Evolutionary conservation across 1,139 yeast genomes (phyloP).

Genomic region (Hyphopichia wangnamkhiaoensis): DNA sequence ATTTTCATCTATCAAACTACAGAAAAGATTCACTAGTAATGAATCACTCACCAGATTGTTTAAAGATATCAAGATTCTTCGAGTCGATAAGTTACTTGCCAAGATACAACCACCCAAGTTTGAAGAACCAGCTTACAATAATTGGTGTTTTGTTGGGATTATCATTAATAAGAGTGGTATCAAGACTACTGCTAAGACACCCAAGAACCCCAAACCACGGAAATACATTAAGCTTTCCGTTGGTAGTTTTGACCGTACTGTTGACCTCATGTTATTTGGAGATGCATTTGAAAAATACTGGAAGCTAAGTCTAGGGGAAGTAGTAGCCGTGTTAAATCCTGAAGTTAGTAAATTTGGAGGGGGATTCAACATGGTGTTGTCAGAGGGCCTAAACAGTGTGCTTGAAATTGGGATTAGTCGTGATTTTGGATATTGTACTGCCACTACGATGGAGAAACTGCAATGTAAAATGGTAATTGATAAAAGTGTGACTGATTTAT

Average conservation of each 20-base stretch:
- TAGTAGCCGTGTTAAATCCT: conserved; percentile 78
- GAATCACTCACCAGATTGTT: conserved; percentile 34
- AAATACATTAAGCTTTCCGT: conserved; percentile 64
- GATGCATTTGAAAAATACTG: conserved; percentile 69
- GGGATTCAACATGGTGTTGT: conserved; percentile 64
- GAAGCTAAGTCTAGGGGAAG: conserved; percentile 72
- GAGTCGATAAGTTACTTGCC: conserved; percentile 60
- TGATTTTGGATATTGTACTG: conserved; percentile 70
- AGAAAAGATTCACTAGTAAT: conserved; percentile 47
- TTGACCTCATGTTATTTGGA: conserved; percentile 67
- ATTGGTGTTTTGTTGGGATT: conserved; percentile 76
- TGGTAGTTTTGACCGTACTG: conserved; percentile 62
- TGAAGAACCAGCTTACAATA: conserved; percentile 65
- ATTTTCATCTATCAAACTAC: conserved; percentile 14
- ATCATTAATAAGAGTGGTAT: conserved; percentile 60
- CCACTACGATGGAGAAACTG: conserved; percentile 44
- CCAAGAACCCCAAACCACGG: conserved; percentile 15
- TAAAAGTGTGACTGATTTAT: conserved; percentile 49
- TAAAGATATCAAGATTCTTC: conserved; percentile 50
- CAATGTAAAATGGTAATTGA: conserved; percentile 65
- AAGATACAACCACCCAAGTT: conserved; percentile 70
- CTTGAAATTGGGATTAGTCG: conserved; percentile 74
- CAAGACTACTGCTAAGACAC: conserved; percentile 37
- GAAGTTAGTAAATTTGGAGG: conserved; percentile 33
- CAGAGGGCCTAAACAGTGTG: conserved; percentile 51